These are phyloP conservation scores for Tuber calosporum DNA, from an alignment of 495 filamentous ascomycete species.

Conservation along the genomic window DNA sequence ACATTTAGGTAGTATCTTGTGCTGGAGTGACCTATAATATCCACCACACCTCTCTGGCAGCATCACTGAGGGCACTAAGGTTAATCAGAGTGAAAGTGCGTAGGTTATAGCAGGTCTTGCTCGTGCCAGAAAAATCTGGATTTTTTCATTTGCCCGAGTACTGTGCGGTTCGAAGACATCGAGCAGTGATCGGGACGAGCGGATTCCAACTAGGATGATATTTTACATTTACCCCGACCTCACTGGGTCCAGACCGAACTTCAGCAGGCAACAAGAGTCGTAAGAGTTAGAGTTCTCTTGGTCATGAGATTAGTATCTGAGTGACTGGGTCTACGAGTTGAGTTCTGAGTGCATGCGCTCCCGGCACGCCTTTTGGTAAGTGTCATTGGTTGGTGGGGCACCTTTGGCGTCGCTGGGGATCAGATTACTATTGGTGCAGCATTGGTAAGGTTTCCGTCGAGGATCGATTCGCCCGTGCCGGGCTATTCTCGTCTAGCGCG, in stretches of 20 bases:
- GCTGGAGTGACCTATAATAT: no score
- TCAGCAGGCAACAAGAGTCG: not conserved
- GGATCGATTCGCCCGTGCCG: not conserved
- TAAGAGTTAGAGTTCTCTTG: not conserved
- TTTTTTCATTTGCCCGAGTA: no score
- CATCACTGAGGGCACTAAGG: no score
- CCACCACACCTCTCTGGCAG: no score
- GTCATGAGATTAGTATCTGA: not conserved
- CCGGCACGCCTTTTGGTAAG: not conserved
- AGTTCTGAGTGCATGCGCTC: not conserved
- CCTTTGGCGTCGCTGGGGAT: not conserved
- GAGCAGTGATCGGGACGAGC: not conserved
- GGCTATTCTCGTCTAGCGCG: not conserved
- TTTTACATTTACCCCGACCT: not conserved
- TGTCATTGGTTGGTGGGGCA: not conserved
- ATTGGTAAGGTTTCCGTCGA: not conserved
- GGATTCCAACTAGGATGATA: not conserved
- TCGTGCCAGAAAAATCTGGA: no score
- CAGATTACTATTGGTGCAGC: not conserved
- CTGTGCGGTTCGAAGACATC: not conserved
- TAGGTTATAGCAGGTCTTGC: no score
- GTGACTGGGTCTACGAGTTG: not conserved
- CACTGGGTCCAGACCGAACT: not conserved
- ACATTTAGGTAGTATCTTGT: no score
- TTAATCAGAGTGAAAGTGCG: no score